These are phyloP conservation scores for Echites panduratus DNA, from an alignment of 257 asterid genomes.

Conservation along the genomic window DNA sequence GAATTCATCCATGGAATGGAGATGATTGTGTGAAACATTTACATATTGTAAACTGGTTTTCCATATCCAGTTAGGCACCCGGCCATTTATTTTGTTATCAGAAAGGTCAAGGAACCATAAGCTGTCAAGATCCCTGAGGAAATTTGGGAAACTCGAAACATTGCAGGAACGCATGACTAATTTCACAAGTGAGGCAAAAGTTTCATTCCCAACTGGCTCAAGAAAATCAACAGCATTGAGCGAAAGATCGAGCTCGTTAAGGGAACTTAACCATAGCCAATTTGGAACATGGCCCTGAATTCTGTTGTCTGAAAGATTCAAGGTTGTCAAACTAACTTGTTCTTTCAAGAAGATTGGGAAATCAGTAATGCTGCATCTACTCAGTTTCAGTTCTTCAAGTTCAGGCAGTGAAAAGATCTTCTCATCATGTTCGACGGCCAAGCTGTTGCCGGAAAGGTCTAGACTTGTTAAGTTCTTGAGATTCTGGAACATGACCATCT, in stretches of 20 bases:
- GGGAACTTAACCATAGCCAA: not conserved
- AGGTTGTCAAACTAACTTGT: conserved; percentile 8
- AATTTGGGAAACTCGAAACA: not conserved
- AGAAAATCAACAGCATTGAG: not conserved
- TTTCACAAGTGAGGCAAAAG: not conserved
- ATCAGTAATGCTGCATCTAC: not conserved
- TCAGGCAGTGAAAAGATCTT: not conserved
- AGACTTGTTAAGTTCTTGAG: not conserved
- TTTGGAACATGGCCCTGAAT: conserved; percentile 6
- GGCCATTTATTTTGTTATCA: conserved; percentile 33
- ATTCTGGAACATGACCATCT: conserved; percentile 1
- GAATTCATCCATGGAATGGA: conserved; percentile 29
- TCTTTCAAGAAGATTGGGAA: not conserved
- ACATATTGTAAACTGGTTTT: conserved; percentile 24
- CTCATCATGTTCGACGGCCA: conserved; percentile 8
- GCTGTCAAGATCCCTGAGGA: conserved; percentile 26
- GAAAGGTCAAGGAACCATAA: conserved; percentile 45
- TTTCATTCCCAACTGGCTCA: conserved; percentile 7
- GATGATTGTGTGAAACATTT: conserved; percentile 43
- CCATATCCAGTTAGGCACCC: conserved; percentile 56
- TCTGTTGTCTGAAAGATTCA: conserved; percentile 38
- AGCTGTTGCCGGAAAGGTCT: conserved; percentile 16
- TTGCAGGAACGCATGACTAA: not conserved
- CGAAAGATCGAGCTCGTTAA: not conserved
- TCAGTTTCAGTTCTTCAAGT: not conserved